Conservation (phyloP, 192 early-diverging fungal species). For the Rhizoclosmatium globosum region DNA sequence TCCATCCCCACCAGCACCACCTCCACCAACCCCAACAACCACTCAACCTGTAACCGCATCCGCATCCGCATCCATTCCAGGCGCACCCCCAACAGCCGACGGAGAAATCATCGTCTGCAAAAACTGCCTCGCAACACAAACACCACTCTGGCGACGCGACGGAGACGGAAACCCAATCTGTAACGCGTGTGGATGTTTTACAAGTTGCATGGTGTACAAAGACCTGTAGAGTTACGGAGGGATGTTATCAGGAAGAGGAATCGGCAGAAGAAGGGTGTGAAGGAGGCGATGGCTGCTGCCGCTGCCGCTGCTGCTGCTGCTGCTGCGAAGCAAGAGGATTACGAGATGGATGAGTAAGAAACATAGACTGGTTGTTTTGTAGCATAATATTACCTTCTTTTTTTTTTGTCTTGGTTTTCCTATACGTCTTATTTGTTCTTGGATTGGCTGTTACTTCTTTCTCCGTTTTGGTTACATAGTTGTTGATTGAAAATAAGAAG, state of each 20-base stretch:
- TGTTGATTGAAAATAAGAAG: too few relatives aligned
- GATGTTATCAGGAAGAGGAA: constrained; percentile 93
- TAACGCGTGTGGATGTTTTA: constrained; percentile 96
- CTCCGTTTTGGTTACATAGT: too few relatives aligned
- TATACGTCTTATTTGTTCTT: neutral
- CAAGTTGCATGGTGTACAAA: constrained; percentile 90
- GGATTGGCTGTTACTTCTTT: too few relatives aligned
- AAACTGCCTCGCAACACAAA: constrained; percentile 90
- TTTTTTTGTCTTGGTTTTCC: neutral
- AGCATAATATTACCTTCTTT: neutral
- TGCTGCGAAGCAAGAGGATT: too few relatives aligned
- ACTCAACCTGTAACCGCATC: neutral
- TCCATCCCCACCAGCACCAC: neutral
- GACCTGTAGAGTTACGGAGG: constrained; percentile 89
- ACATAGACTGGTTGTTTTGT: neutral
- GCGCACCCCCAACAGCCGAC: neutral
- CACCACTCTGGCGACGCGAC: constrained; percentile 95
- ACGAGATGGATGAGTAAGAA: too few relatives aligned
- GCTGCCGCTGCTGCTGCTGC: neutral
- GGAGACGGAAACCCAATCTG: constrained; percentile 90
- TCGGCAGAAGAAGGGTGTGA: constrained; percentile 58
- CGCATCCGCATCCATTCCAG: neutral
- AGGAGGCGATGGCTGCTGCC: neutral
- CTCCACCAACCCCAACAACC: too few relatives aligned
- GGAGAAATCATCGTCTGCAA: constrained; percentile 55